phyloP scores from a whole-genome alignment of 441 rosid species.

The Lepidium campestre region DNA sequence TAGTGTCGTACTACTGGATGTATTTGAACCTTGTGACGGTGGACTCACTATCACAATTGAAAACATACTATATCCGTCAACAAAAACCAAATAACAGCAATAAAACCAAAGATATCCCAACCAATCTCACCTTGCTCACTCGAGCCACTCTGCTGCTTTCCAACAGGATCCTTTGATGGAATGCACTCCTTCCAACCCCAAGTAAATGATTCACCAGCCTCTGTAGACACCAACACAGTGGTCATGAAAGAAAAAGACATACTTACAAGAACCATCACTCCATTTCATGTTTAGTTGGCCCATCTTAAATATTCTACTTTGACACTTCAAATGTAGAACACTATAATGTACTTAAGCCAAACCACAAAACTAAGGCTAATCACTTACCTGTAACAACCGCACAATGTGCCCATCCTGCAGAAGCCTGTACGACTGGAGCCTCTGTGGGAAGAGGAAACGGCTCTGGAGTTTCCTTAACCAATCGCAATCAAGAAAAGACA shows the following conservation, averaged over 20 bases:
- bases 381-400: conserved; percentile 44
- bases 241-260: neutral
- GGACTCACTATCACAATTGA: conserved; percentile 32
- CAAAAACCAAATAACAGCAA: neutral
- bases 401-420: conserved; percentile 74
- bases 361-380: neutral
- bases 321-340: neutral
- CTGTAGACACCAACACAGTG: conserved; percentile 28
- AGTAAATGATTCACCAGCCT: conserved; percentile 51
- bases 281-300: neutral
- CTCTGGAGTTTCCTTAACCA: conserved; percentile 61
- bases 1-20: conserved; percentile 23
- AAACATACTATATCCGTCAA: neutral
- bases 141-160: conserved; percentile 34
- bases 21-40: conserved; percentile 35
- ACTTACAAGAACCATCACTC: neutral
- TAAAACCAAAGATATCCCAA: neutral
- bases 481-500: neutral
- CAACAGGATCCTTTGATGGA: conserved; percentile 44
- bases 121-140: conserved; percentile 47
- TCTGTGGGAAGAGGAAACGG: conserved; percentile 53
- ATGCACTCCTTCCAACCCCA: conserved; percentile 85
- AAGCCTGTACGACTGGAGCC: conserved; percentile 48
- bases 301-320: neutral
- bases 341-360: neutral